These are phyloP conservation scores for Oxytropis ochrocephala DNA, from an alignment of 306 rosid species.

Conservation along the genomic window DNA sequence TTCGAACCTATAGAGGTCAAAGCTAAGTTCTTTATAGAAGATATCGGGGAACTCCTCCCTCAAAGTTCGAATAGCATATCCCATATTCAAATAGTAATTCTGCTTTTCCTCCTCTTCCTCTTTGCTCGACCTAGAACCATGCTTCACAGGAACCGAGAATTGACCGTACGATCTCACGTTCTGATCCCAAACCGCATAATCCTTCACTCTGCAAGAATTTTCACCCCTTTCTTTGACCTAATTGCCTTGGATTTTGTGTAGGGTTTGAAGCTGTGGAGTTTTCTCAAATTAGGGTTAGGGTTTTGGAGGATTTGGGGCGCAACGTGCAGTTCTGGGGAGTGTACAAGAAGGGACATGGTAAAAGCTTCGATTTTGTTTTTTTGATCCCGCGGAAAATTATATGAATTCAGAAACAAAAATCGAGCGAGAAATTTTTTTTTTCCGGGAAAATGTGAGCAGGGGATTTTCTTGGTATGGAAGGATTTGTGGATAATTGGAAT, in stretches of 20 bases:
- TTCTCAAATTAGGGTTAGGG: slow-evolving; percentile 26
- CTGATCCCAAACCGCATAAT: slow-evolving; percentile 17
- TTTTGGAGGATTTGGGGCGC: slow-evolving; percentile 18
- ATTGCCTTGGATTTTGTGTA: slow-evolving; percentile 16
- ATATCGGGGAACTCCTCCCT: slow-evolving; percentile 78
- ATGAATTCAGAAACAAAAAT: slow-evolving; percentile 15
- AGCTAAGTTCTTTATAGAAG: slow-evolving; percentile 62
- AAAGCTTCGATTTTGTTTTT: background rate
- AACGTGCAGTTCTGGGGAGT: slow-evolving; percentile 35
- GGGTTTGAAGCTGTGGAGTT: slow-evolving; percentile 30
- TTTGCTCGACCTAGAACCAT: slow-evolving; percentile 51
- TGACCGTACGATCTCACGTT: slow-evolving; percentile 41
- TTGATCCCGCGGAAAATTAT: background rate
- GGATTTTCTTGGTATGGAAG: background rate
- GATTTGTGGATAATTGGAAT: slow-evolving; percentile 12
- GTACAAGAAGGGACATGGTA: slow-evolving; percentile 55
- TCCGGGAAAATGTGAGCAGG: background rate
- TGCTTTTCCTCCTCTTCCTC: slow-evolving; percentile 75
- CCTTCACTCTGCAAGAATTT: slow-evolving; percentile 26
- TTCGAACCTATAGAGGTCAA: slow-evolving; percentile 61
- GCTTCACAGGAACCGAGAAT: slow-evolving; percentile 60
- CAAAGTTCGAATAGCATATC: slow-evolving; percentile 70
- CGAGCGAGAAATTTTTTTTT: background rate
- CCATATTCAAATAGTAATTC: slow-evolving; percentile 69
- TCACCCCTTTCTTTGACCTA: slow-evolving; percentile 30